A percentile compares a stretch with the other conserved stretches of the same genome.
These are phyloP conservation scores for Leccinum proliferum DNA, from an alignment of 1,284 basidiomycete species.

Conservation along the genomic window DNA sequence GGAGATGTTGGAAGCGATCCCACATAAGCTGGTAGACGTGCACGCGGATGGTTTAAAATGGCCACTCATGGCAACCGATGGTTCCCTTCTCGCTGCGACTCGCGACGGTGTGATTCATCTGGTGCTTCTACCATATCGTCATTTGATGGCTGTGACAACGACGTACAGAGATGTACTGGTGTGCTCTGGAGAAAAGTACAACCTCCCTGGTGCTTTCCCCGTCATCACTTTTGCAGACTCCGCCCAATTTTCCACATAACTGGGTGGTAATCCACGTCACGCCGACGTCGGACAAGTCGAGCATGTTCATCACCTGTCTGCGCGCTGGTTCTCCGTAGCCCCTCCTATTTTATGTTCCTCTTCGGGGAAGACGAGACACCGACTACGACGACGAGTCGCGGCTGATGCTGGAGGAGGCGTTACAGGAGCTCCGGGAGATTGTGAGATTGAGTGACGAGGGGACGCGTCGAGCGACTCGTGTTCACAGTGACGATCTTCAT, in stretches of 20 bases:
- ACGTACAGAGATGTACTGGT: constrained; percentile 27
- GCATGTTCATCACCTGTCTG: no score
- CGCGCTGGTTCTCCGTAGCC: constrained; percentile 44
- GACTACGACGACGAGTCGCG: constrained; percentile 63
- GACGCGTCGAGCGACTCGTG: constrained; percentile 42
- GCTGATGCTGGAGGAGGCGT: constrained; percentile 72
- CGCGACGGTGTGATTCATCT: constrained; percentile 6
- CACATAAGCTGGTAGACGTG: constrained; percentile 52
- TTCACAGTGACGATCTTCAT: no score
- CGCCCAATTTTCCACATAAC: constrained; percentile 55
- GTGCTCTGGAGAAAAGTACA: constrained; percentile 36
- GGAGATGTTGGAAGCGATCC: constrained; percentile 71
- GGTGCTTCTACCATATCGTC: constrained; percentile 16
- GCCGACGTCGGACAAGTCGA: no score
- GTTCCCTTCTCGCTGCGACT: constrained; percentile 30
- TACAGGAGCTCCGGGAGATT: constrained; percentile 75
- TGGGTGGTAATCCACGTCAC: constrained; percentile 89
- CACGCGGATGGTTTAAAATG: constrained; percentile 60
- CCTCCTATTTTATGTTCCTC: constrained; percentile 83
- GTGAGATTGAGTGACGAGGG: constrained; percentile 68
- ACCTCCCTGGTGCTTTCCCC: constrained; percentile 18
- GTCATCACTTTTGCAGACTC: constrained; percentile 12
- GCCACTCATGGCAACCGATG: constrained; percentile 49
- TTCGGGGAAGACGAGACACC: constrained; percentile 79
- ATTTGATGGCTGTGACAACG: constrained; percentile 29